Evolutionary conservation across 1,139 yeast genomes (phyloP), one percentile per base, ranked within the genome.

Genomic region (Pichia inconspicua): DNA sequence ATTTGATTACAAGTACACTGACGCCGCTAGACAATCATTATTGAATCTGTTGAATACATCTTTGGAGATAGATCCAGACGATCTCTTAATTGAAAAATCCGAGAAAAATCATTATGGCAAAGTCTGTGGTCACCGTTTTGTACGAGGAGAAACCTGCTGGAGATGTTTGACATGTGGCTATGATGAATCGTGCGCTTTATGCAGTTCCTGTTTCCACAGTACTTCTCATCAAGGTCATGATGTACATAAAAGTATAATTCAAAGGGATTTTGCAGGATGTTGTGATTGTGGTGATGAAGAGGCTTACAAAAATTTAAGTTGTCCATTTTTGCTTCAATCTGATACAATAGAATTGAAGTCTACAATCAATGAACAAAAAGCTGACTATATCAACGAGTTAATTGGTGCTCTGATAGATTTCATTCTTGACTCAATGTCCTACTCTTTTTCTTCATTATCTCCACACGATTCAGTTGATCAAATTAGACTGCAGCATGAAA

Each of bases 151-250:
- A 59, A 92, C 95, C 0, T 84, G 89, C 4, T 85, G 84, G 61
- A 71, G 94, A 42, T 88, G 96, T 58, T 61, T 77, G 42, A 86
- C 95, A 0, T 88, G 96, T 66, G 92, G 89, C 0, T 74, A 76
- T 47, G 96, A 87, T 61, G 95, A 86, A 46, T 82, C 95, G 0
- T 85, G 95, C 66, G 96, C 92, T 0, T 67, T 92, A 27, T 92
- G 98, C 62, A 75, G 82, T 9, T 71, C 75, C 55, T 92, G 98
- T 62, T 92, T 73, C 66, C 78, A 80, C 48, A 80, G 81, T 3
- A 80, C 78, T 5, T 73, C 75, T 49, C 98, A 92, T 65, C 63
- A 65, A 34, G 95, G 81, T 45, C 98, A 92, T 63, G 78, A 81
- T 42, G 84, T 86, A 14, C 80, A 83, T 47, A 78, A 85, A 15